Evolutionary conservation across 495 filamentous ascomycete species (phyloP).

Genomic region (Choiromyces venosus): DNA sequence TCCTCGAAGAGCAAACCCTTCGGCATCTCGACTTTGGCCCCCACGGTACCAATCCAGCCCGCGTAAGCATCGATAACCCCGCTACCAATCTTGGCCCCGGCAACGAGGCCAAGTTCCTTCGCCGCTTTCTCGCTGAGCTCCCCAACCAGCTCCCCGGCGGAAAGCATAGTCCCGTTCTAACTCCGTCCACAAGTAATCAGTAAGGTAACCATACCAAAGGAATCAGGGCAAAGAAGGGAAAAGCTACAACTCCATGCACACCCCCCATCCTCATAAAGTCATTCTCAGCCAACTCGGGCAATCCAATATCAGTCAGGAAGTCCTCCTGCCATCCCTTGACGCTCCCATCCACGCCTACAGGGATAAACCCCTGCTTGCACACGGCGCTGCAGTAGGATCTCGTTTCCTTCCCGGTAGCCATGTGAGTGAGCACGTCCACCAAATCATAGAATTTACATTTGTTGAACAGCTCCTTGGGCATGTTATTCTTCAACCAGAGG

Average conservation of each 20-base stretch:
- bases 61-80: conserved; percentile 98
- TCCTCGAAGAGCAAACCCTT: conserved; percentile 56
- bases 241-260: conserved; percentile 79
- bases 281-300: conserved; percentile 73
- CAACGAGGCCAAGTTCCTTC: conserved; percentile 72
- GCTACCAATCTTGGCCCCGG: conserved; percentile 85
- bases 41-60: conserved; percentile 97
- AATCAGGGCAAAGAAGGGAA: conserved; percentile 25
- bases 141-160: conserved; percentile 84
- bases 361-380: conserved; percentile 93
- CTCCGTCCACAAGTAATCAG: conserved; percentile 25
- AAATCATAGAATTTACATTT: conserved; percentile 96
- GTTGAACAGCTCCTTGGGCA: conserved; percentile 85
- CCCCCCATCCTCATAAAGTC: conserved; percentile 89
- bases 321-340: conserved; percentile 98
- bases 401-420: conserved; percentile 90
- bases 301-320: conserved; percentile 76
- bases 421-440: conserved; percentile 85
- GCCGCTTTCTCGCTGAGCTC: conserved; percentile 77
- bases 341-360: conserved; percentile 91
- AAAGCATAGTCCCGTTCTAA: conserved; percentile 83
- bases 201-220: conserved; percentile 1
- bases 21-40: conserved; percentile 74
- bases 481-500: conserved; percentile 94
- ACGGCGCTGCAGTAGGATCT: conserved; percentile 88